Percentiles rank a stretch among this genome's conserved stretches.
These are phyloP conservation scores for Hyphopichia fennica DNA, from an alignment of 1,139 yeast species.

Conservation along the genomic window DNA sequence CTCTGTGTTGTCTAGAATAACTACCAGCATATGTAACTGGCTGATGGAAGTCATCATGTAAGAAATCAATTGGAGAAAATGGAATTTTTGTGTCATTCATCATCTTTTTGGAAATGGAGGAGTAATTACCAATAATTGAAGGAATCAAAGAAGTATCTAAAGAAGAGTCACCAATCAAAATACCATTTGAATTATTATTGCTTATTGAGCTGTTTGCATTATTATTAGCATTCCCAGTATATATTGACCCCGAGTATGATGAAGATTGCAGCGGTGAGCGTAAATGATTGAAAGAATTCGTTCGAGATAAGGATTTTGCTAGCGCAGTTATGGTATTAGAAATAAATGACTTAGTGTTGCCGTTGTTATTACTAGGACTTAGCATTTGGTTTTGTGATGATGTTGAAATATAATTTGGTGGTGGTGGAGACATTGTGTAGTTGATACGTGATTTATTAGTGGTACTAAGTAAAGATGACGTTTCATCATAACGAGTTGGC, in stretches of 20 bases:
- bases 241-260: slow-evolving; percentile 4
- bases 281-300: slow-evolving; percentile 6
- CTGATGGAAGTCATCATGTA: slow-evolving; percentile 19
- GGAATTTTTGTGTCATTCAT: slow-evolving; percentile 37
- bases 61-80: slow-evolving; percentile 45
- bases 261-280: slow-evolving; percentile 9
- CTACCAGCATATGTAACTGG: slow-evolving; percentile 1
- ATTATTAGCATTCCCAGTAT: not conserved
- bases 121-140: slow-evolving; percentile 41
- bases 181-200: not conserved
- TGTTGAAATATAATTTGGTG: slow-evolving; percentile 27
- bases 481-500: slow-evolving; percentile 4
- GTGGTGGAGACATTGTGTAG: slow-evolving; percentile 18
- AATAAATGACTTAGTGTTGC: slow-evolving; percentile 4
- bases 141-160: slow-evolving; percentile 41
- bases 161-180: slow-evolving; percentile 12
- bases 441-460: not conserved
- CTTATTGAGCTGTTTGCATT: not conserved
- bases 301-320: slow-evolving; percentile 19
- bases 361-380: not conserved
- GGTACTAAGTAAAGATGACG: slow-evolving; percentile 7
- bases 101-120: slow-evolving; percentile 39
- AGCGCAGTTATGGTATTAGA: slow-evolving; percentile 18
- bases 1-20: not conserved
- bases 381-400: not conserved